Percentiles rank a stretch among this genome's conserved stretches.
These are phyloP conservation scores for Naegleria gruberi DNA, from an alignment of 208 protist species.

Conservation along the genomic window DNA sequence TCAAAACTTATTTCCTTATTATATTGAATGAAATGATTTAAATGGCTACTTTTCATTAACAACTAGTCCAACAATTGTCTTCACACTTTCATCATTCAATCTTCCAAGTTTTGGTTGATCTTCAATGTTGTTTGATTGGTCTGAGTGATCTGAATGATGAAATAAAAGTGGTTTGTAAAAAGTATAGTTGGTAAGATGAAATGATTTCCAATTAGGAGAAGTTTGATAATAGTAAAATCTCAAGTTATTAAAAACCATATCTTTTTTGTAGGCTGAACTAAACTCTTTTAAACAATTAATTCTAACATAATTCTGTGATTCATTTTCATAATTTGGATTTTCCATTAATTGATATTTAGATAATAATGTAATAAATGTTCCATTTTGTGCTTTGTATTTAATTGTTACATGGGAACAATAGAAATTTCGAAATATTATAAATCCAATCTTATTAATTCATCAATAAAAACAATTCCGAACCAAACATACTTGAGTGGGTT, in stretches of 20 bases:
- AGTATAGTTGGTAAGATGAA: neutral
- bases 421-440: neutral
- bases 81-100: no score
- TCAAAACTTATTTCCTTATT: no score
- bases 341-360: neutral
- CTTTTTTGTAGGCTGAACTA: neutral
- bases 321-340: neutral
- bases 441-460: neutral
- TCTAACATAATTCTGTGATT: neutral
- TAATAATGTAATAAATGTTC: neutral
- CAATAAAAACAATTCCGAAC: no score
- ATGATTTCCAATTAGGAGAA: neutral
- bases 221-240: neutral
- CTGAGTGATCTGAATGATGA: no score
- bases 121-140: neutral
- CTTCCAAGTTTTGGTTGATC: neutral
- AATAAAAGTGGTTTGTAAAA: neutral
- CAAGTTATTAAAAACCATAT: neutral
- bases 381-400: neutral
- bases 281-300: neutral
- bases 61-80: no score
- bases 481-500: neutral
- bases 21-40: no score
- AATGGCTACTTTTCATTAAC: no score
- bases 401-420: neutral